Conservation (phyloP, 305 asterid species). For the Fraxinus nigra region DNA sequence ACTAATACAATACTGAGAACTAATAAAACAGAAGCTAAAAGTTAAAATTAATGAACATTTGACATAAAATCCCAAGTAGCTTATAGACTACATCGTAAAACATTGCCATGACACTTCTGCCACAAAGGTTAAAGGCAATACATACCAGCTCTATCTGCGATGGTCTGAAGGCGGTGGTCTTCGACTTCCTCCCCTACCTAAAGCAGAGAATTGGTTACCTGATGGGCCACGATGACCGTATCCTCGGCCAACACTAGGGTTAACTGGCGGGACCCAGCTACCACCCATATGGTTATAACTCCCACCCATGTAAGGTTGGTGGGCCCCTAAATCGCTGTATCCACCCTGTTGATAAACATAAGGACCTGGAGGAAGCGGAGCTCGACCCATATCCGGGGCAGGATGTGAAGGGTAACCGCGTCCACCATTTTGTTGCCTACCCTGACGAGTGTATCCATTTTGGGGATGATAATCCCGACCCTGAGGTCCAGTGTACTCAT, state of each 20-base stretch:
- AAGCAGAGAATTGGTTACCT: conserved; percentile 62
- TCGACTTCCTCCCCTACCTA: conserved; percentile 59
- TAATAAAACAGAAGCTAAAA: not conserved
- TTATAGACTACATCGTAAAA: conserved; percentile 14
- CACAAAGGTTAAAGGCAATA: not conserved
- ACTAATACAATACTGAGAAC: not conserved
- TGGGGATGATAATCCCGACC: conserved; percentile 29
- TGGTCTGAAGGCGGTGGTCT: conserved; percentile 54
- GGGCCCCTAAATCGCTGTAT: conserved; percentile 30
- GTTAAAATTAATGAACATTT: not conserved
- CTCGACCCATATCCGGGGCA: conserved; percentile 32
- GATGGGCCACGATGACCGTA: conserved; percentile 41
- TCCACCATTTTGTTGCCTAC: conserved; percentile 34
- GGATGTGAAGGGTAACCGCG: conserved; percentile 39
- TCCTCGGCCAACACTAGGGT: conserved; percentile 49
- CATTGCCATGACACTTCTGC: conserved; percentile 5
- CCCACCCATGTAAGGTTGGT: conserved; percentile 34
- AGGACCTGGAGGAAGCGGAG: conserved; percentile 37
- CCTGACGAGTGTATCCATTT: conserved; percentile 40
- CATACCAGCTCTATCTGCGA: conserved; percentile 35
- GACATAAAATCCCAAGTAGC: not conserved
- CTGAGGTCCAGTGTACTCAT: conserved; percentile 26
- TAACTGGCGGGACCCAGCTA: conserved; percentile 35
- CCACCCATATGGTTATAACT: conserved; percentile 28
- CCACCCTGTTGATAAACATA: conserved; percentile 43